phyloP scores from a whole-genome alignment of 2,329 filamentous ascomycete genomes.

The Epichloe baconii region DNA sequence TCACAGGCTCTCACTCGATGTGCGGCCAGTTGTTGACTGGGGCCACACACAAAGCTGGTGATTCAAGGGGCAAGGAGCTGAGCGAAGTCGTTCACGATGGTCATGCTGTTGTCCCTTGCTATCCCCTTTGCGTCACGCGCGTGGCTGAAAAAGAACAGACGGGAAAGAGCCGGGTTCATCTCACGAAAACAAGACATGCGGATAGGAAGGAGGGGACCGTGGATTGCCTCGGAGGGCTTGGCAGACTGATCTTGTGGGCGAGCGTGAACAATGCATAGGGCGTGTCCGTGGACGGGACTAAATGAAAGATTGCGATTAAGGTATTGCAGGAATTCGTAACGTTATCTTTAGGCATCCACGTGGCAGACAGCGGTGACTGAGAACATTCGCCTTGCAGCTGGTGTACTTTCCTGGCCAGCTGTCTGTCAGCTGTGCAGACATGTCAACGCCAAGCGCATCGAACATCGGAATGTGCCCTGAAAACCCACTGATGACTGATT shows the following conservation, averaged over 20 bases:
- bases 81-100: neutral
- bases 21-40: neutral
- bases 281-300: neutral
- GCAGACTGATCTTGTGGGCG: neutral
- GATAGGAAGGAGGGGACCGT: neutral
- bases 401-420: neutral
- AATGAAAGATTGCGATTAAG: neutral
- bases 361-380: conserved; percentile 4
- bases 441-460: neutral
- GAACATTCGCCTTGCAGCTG: neutral
- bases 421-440: neutral
- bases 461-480: too few relatives aligned
- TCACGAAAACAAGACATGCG: conserved; percentile 1
- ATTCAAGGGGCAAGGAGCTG: neutral
- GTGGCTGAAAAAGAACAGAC: conserved; percentile 3
- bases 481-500: too few relatives aligned
- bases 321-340: neutral
- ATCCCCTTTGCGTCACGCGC: conserved; percentile 3
- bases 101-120: conserved; percentile 1
- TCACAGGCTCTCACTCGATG: neutral
- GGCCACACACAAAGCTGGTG: conserved; percentile 1
- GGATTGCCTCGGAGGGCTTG: neutral
- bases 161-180: conserved; percentile 6
- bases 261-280: neutral
- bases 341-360: neutral